Evolutionary conservation across 441 rosid species (phyloP).

Genomic region (Gossypium aridum): DNA sequence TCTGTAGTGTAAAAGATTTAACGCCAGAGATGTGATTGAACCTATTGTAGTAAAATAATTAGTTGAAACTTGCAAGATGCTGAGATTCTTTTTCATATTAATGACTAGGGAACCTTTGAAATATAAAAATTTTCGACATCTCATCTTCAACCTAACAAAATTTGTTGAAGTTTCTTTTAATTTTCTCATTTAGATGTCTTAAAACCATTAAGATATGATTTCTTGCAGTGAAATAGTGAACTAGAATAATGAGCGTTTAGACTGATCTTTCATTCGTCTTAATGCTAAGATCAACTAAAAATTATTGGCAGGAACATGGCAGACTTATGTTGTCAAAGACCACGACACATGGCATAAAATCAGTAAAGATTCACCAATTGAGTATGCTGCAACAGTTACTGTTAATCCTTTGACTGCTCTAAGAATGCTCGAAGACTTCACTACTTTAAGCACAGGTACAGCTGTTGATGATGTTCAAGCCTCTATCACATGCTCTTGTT

Average conservation of each 20-base stretch:
- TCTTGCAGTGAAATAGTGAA: neutral
- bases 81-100: neutral
- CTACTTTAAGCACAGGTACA: constrained; percentile 53
- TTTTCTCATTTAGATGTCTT: neutral
- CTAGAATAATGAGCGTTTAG: neutral
- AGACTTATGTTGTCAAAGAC: constrained; percentile 74
- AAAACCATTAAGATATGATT: neutral
- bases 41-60: neutral
- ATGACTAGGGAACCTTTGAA: neutral
- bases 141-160: neutral
- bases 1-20: neutral
- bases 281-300: constrained; percentile 6
- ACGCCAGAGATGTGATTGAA: neutral
- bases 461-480: constrained; percentile 1
- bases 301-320: constrained; percentile 68
- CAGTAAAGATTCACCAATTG: constrained; percentile 55
- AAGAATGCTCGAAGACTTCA: constrained; percentile 89
- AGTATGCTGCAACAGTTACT: constrained; percentile 87
- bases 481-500: constrained; percentile 11
- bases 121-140: neutral
- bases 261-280: neutral
- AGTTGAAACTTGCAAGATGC: neutral
- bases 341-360: constrained; percentile 81
- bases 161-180: neutral
- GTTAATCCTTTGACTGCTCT: constrained; percentile 91